Conservation (phyloP, 2,329 filamentous ascomycete species). For the Gaeumannomyces tritici region DNA sequence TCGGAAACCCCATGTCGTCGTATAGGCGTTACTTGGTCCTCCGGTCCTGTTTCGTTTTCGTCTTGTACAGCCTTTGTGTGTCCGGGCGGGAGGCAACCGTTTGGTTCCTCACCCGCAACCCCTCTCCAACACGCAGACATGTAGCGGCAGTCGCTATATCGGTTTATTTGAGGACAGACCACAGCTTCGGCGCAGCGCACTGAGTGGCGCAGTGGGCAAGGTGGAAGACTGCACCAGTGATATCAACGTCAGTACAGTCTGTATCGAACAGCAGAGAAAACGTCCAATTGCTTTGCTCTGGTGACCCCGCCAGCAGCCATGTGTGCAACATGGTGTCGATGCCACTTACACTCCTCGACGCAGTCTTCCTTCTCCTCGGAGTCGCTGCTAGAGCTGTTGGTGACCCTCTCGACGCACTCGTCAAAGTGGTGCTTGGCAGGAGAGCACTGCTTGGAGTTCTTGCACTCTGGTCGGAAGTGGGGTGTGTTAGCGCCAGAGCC, state of each 20-base stretch:
- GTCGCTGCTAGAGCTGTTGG: conserved; percentile 42
- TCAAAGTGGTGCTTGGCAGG: conserved; percentile 96
- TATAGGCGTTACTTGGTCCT: not conserved
- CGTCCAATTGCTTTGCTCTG: not conserved
- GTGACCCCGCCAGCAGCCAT: not conserved
- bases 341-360: conserved; percentile 88
- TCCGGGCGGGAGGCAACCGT: too few relatives aligned
- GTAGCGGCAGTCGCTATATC: not conserved
- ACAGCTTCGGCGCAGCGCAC: conserved; percentile 95
- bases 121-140: not conserved
- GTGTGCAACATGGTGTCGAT: not conserved
- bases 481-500: conserved; percentile 7
- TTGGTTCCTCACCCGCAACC: not conserved
- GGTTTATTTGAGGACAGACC: conserved; percentile 78
- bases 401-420: conserved; percentile 90
- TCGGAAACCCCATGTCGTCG: not conserved
- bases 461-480: conserved; percentile 60
- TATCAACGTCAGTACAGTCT: conserved; percentile 1
- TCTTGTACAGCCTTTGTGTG: not conserved
- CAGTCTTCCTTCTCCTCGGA: conserved; percentile 83
- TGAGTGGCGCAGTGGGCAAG: conserved; percentile 88
- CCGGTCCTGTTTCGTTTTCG: not conserved
- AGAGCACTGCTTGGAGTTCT: conserved; percentile 74
- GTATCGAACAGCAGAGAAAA: not conserved
- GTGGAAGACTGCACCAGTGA: conserved; percentile 73